Evolutionary conservation across 306 rosid species (phyloP), one percentile per base, ranked within the genome.

Genomic region (Cicer judaicum): DNA sequence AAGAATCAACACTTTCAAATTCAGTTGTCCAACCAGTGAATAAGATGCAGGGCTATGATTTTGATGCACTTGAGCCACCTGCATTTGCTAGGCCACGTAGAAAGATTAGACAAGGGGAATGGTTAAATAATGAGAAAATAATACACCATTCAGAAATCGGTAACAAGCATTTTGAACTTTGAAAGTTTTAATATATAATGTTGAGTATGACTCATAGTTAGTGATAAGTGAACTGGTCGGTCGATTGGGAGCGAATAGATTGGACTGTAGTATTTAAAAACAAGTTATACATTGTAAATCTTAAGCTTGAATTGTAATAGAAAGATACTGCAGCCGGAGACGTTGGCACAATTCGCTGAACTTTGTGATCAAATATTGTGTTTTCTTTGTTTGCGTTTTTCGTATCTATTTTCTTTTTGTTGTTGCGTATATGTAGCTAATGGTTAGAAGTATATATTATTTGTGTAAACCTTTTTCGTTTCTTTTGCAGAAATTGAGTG

Each of bases 11-110:
- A 29, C 38, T 64, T 43, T 59, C 79, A 34, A 79, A 77, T 60
- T 83, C 84, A 77, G 2, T 78, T 34, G 46, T 50, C 14, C 88
- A 68, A 78, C 78, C 84, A 53, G 10, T 64, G 76, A 62, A 67
- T 29, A 82, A 63, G 49, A 64, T 72, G 19, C 85, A 75, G 64
- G 70, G 78, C 39, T 77, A 7, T 56, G 78, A 50, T 55, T 80
- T 65, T 46, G 72, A 79, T 63, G 75, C 75, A 34, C 56, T 81
- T 50, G 88, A 88, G 8, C 85, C 90, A 69, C 91, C 97, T 24
- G 14, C 72, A 66, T 89, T 87, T 84, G 48, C 96, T 39, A 78
- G 86, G 79, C 85, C 91, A 64, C 67, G 79, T 65, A 73, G n/a
- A 44, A 70, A 14, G 48, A 41, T 52, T 21, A 10, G 7, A 24